Conservation (phyloP, 305 asterid genomes). For the Solanum hybrid region DNA sequence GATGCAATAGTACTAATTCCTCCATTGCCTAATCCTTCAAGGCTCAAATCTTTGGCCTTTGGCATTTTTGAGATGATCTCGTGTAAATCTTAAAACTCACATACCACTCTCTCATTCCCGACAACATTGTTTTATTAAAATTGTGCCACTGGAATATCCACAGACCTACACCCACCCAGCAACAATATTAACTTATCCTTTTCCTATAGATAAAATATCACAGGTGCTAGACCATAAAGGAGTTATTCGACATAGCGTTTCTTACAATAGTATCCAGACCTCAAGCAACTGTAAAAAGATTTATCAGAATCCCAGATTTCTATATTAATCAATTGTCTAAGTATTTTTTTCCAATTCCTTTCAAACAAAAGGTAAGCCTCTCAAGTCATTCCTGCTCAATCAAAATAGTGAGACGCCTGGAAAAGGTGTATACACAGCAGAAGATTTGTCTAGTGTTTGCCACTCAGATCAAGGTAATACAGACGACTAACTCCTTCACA, state of each 20-base stretch:
- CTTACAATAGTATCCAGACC: not conserved
- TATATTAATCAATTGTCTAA: not conserved
- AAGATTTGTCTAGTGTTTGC: not conserved
- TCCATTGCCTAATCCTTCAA: not conserved
- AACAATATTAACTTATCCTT: not conserved
- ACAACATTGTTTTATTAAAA: not conserved
- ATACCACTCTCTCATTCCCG: not conserved
- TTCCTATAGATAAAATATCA: not conserved
- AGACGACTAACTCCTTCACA: not conserved
- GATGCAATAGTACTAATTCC: not conserved
- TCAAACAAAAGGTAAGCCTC: not conserved
- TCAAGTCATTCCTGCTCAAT: not conserved
- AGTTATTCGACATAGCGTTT: not conserved
- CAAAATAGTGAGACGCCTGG: not conserved
- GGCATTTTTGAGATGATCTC: not conserved
- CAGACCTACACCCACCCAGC: not conserved
- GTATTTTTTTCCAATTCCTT: not conserved
- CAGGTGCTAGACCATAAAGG: not conserved
- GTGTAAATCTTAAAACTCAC: not conserved
- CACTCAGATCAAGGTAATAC: not conserved
- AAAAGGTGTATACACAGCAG: not conserved
- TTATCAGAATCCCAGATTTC: not conserved
- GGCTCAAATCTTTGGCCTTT: not conserved
- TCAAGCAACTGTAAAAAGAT: not conserved
- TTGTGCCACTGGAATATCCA: not conserved